phyloP scores from a whole-genome alignment of 768 basidiomycete genomes.

The Mycena amicta region DNA sequence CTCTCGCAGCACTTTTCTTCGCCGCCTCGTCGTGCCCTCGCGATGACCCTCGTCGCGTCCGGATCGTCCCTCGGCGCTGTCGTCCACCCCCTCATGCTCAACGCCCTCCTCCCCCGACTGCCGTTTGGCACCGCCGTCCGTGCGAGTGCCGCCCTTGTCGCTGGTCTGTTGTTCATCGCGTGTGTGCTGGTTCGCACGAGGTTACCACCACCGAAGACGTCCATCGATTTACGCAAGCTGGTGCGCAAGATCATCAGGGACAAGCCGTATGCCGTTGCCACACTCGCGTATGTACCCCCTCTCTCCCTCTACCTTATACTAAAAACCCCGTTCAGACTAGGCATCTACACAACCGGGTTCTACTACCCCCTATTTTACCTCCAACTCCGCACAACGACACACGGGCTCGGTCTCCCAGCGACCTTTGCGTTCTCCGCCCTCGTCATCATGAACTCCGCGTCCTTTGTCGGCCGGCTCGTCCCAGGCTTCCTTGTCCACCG shows the following conservation, averaged over 20 bases:
- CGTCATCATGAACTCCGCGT: slow-evolving; percentile 40
- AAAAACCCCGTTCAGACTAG: slow-evolving; percentile 4
- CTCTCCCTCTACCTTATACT: neutral
- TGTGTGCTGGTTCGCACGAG: slow-evolving; percentile 44
- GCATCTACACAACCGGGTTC: slow-evolving; percentile 24
- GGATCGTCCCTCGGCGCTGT: slow-evolving; percentile 49
- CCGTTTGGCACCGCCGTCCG: slow-evolving; percentile 48
- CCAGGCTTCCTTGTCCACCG: slow-evolving; percentile 35
- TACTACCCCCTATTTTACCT: slow-evolving; percentile 40
- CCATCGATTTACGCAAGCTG: slow-evolving; percentile 5
- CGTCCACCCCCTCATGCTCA: slow-evolving; percentile 49
- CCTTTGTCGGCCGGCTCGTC: slow-evolving; percentile 40
- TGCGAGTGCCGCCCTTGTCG: too few species aligned
- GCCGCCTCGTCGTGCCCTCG: slow-evolving; percentile 40
- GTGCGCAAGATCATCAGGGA: slow-evolving; percentile 23
- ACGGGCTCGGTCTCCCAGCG: slow-evolving; percentile 29
- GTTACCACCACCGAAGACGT: slow-evolving; percentile 32
- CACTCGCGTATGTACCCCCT: slow-evolving; percentile 19
- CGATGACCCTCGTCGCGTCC: slow-evolving; percentile 48
- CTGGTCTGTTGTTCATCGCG: slow-evolving; percentile 40
- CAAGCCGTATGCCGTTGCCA: slow-evolving; percentile 24
- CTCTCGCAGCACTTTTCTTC: slow-evolving; percentile 49
- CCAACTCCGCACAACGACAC: slow-evolving; percentile 36
- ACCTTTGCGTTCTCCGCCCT: slow-evolving; percentile 43
- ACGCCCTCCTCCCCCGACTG: slow-evolving; percentile 38